Evolutionary conservation across 2,329 filamentous ascomycete genomes (phyloP).

Genomic region (Lizonia empirigonia): DNA sequence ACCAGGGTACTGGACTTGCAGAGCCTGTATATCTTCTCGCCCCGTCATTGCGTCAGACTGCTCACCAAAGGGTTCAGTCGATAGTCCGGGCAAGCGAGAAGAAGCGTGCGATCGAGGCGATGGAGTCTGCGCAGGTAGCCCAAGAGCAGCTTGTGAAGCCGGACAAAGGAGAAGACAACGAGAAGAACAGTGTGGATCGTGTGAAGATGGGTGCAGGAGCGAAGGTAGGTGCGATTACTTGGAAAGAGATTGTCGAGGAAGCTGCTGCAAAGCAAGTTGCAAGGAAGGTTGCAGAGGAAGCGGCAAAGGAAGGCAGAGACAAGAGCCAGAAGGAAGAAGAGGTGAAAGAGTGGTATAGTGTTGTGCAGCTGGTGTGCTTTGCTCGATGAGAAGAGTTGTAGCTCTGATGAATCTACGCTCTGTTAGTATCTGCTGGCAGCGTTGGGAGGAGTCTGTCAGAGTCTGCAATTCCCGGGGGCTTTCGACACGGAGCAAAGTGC

Average conservation of each 20-base stretch:
- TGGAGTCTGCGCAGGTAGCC: background rate
- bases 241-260: background rate
- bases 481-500: background rate
- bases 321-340: background rate
- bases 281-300: no score
- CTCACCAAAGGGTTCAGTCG: background rate
- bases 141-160: background rate
- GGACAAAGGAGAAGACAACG: background rate
- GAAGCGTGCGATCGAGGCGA: background rate
- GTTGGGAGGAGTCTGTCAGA: background rate
- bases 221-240: background rate
- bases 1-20: background rate
- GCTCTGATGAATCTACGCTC: background rate
- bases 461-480: background rate
- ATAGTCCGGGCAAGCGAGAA: background rate
- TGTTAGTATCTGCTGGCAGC: background rate
- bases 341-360: background rate
- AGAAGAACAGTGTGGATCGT: background rate
- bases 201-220: background rate
- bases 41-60: background rate
- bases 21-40: background rate
- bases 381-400: background rate
- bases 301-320: background rate
- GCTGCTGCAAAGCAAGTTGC: no score
- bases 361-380: background rate